Conservation (phyloP, 371 early-diverging fungal species). For the Basidiobolus meristosporus region DNA sequence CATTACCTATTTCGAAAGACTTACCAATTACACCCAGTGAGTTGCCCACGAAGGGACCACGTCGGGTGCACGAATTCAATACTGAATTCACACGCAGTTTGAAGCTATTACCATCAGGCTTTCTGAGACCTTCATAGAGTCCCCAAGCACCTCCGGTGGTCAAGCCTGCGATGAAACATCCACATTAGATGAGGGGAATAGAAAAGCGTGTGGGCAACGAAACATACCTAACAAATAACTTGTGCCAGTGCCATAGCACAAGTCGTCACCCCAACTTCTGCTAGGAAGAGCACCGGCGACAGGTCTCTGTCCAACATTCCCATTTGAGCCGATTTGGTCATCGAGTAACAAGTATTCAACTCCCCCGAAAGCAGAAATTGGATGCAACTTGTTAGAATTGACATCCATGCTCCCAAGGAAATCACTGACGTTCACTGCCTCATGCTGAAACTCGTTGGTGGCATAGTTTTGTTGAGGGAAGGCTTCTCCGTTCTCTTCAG, state of each 20-base stretch:
- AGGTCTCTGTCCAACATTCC: conserved; percentile 27
- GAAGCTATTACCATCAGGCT: too few relatives aligned
- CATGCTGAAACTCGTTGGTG: too few relatives aligned
- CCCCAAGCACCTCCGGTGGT: conserved; percentile 67
- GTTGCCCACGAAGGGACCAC: conserved; percentile 76
- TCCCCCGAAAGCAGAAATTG: conserved; percentile 30
- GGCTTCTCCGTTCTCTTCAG: too few relatives aligned
- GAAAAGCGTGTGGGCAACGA: too few relatives aligned
- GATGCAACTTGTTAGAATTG: conserved; percentile 36
- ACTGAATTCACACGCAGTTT: conserved; percentile 68
- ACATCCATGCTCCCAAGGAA: too few relatives aligned
- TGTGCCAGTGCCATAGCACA: conserved; percentile 75
- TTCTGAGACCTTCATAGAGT: conserved; percentile 50
- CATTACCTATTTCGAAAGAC: not conserved
- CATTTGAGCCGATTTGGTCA: conserved; percentile 14
- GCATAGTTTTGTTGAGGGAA: too few relatives aligned
- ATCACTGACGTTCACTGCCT: too few relatives aligned
- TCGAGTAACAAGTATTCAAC: conserved; percentile 32
- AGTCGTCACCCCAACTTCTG: conserved; percentile 63
- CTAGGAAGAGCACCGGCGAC: conserved; percentile 32
- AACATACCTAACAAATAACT: too few relatives aligned
- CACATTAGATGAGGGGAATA: too few relatives aligned
- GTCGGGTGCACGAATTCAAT: conserved; percentile 63
- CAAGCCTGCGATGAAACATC: conserved; percentile 19
- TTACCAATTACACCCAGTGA: conserved; percentile 53